Conservation (phyloP, 208 protist genomes). For the Crithidia sp. region DNA sequence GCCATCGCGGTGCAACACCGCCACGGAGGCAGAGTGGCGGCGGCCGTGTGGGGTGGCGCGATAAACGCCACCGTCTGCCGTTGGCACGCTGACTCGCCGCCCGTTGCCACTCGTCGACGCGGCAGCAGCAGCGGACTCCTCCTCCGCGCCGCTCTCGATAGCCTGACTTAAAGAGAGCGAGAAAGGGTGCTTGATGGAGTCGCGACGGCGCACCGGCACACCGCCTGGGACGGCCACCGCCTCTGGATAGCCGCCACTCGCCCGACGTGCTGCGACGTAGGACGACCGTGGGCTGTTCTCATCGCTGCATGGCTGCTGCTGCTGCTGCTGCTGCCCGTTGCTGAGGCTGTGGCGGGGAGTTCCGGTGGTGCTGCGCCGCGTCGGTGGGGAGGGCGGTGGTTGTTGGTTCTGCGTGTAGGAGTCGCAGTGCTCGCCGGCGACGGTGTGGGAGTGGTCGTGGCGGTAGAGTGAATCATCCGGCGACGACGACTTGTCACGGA, state of each 20-base stretch:
- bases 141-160: background rate
- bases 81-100: background rate
- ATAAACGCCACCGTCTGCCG: background rate
- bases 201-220: conserved; percentile 12
- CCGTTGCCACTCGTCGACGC: background rate
- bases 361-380: conserved; percentile 7
- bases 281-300: conserved; percentile 5
- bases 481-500: conserved; percentile 15
- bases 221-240: background rate
- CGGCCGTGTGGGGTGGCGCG: conserved; percentile 13
- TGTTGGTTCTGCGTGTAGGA: conserved; percentile 1
- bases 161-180: background rate
- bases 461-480: conserved; percentile 3
- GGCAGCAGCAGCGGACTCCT: background rate
- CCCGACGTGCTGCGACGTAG: background rate
- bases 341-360: conserved; percentile 10
- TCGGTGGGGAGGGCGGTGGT: background rate
- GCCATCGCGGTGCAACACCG: conserved; percentile 7
- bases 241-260: background rate
- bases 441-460: background rate
- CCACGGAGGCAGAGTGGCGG: conserved; percentile 8
- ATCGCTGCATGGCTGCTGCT: background rate
- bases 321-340: background rate
- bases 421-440: background rate
- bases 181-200: conserved; percentile 21